Evolutionary conservation across 2,329 filamentous ascomycete species (phyloP).

Genomic region (Pseudogymnoascus sp.): DNA sequence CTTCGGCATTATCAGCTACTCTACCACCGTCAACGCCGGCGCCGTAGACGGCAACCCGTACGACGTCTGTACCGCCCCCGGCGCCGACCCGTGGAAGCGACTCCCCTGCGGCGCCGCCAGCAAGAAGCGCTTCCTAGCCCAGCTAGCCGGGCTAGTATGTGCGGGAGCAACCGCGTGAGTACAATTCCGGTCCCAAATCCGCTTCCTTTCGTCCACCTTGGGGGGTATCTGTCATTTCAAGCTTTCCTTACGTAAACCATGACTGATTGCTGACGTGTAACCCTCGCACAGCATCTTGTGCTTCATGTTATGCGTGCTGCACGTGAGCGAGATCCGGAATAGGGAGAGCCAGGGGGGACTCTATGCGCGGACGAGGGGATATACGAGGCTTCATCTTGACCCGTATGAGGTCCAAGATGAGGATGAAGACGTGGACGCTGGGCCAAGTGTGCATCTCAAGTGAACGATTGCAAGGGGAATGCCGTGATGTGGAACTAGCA

Average conservation of each 20-base stretch:
- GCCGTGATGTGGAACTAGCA: neutral
- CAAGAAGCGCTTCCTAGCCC: neutral
- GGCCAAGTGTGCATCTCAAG: neutral
- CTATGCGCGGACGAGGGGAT: neutral
- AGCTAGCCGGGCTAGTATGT: neutral
- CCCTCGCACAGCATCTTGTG: neutral
- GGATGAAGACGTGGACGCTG: neutral
- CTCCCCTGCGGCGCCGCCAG: neutral
- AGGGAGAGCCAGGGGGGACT: neutral
- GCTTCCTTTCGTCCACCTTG: neutral
- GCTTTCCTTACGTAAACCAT: neutral
- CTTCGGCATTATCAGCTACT: neutral
- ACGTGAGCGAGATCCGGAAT: neutral
- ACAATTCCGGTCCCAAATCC: neutral
- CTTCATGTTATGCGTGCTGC: neutral
- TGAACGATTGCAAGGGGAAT: neutral
- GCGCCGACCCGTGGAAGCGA: neutral
- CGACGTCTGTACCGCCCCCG: neutral
- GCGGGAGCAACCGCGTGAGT: neutral
- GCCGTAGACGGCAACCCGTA: neutral
- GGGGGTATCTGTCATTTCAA: neutral
- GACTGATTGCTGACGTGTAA: neutral
- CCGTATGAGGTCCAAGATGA: conserved; percentile 3
- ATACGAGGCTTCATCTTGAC: neutral
- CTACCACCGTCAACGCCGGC: neutral